Evolutionary conservation across 805 yeast genomes (phyloP), one percentile per base, ranked within the genome.

Genomic region (Wickerhamiella occidentalis): DNA sequence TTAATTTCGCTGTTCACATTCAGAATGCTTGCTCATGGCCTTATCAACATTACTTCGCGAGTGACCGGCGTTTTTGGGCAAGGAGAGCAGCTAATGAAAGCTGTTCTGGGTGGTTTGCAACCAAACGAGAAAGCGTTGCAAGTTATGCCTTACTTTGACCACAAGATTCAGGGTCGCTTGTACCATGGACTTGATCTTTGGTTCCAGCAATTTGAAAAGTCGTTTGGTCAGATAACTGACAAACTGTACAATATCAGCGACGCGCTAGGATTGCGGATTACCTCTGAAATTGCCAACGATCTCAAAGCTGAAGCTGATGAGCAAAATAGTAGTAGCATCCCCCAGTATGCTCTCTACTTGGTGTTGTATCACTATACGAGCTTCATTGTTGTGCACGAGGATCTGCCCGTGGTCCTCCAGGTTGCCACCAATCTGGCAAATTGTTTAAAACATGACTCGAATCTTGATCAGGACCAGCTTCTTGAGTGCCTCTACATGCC

Each of bases 151-250:
- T 51, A 52, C 22, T 53, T 52, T 40, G 63, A 61, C 47, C 52
- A 55, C 7, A 50, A 54, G 7, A 50, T 60, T 8, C 63, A 57
- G 52, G 58, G 56, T 3, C 55, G 64, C 9, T 42, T 62, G 15
- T 61, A 58, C 29, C 56, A 64, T 6, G 65, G 62, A 9, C 56
- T 62, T 23, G 64, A 62, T 37, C 54, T 58, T 6, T 62, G 66
- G 66, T 55, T 54, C 21, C 56, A 53, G 37, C 54, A 56, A 41
- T 62, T 60, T 51, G 58, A 53, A 30, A 53, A 53, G 0, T 52
- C 61, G 15, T 54, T 55, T 29, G 66, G 64, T 30, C 53, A 55
- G 21, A 53, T 57, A 6, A 60, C 55, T 19, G 59, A 58, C 38
- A 52, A 54, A 44, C 54, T 62, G 30, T 55, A 61, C 48, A 40